phyloP scores from a whole-genome alignment of 192 early-diverging fungal species.

The Entophlyctis luteolus region DNA sequence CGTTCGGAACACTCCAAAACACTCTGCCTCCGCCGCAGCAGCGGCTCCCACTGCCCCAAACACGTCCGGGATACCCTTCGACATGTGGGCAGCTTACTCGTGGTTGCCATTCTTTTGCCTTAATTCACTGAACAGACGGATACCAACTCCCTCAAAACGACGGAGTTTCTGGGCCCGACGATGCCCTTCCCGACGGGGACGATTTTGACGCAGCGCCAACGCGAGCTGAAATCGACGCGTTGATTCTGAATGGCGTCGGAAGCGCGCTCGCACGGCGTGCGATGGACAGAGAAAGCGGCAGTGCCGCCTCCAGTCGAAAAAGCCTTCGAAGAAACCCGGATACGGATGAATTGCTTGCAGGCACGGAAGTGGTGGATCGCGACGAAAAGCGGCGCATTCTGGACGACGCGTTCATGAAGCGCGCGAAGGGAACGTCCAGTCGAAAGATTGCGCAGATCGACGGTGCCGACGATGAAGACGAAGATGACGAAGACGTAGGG shows the following conservation, averaged over 20 bases:
- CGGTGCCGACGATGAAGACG: constrained; percentile 42
- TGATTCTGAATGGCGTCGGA: constrained; percentile 20
- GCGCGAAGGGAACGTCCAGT: no score
- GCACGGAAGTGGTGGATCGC: not conserved
- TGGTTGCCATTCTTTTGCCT: no score
- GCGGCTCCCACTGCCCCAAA: no score
- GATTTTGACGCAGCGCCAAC: not conserved
- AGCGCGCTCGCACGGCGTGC: constrained; percentile 26
- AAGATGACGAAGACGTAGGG: constrained; percentile 45
- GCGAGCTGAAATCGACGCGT: constrained; percentile 8
- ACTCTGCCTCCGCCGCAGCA: not conserved
- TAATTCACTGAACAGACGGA: not conserved
- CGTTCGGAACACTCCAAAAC: not conserved
- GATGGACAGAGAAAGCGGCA: not conserved
- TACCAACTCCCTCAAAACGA: constrained; percentile 5
- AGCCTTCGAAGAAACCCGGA: no score
- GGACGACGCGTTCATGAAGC: constrained; percentile 26
- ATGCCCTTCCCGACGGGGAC: no score
- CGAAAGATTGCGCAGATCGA: constrained; percentile 36
- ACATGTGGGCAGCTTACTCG: no score
- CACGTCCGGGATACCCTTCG: no score
- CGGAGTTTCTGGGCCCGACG: no score
- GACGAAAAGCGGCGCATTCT: constrained; percentile 8
- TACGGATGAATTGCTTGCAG: not conserved
- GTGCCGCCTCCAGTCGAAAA: no score